These are phyloP conservation scores for Termitomyces heimii DNA, from an alignment of 768 basidiomycete genomes.

Conservation along the genomic window DNA sequence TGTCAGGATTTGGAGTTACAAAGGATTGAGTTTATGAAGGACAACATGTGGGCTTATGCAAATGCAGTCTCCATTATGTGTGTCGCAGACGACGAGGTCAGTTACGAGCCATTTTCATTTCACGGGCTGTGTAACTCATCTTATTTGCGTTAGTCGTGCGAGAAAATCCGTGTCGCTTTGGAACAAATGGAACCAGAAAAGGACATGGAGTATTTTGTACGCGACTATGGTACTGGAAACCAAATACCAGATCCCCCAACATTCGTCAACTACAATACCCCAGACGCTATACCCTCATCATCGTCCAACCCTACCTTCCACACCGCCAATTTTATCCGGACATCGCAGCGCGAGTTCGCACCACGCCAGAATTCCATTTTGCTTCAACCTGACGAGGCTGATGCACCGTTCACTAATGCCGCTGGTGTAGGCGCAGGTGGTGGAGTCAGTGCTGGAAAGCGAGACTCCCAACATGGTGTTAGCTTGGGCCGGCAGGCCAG, in stretches of 20 bases:
- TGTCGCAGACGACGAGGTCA: conserved; percentile 91
- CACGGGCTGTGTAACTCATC: not conserved
- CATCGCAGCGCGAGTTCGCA: conserved; percentile 33
- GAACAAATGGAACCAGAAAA: conserved; percentile 85
- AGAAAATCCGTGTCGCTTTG: conserved; percentile 77
- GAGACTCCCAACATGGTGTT: conserved; percentile 26
- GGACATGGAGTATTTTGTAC: conserved; percentile 88
- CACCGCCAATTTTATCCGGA: conserved; percentile 46
- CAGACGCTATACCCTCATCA: conserved; percentile 58
- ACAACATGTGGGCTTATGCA: conserved; percentile 93
- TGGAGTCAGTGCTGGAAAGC: conserved; percentile 30
- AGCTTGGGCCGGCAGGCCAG: conserved; percentile 26
- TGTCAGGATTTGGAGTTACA: conserved; percentile 97
- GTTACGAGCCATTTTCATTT: conserved; percentile 14
- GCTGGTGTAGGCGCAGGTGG: conserved; percentile 71
- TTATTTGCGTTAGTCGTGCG: conserved; percentile 65
- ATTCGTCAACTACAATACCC: conserved; percentile 77
- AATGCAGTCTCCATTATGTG: conserved; percentile 96
- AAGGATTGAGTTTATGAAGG: conserved; percentile 91
- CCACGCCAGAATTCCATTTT: conserved; percentile 22
- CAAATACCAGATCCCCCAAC: conserved; percentile 83
- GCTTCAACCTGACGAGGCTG: conserved; percentile 33
- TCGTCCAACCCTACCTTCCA: conserved; percentile 52
- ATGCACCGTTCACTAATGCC: conserved; percentile 35
- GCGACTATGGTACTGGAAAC: conserved; percentile 82